Percentiles rank a stretch among this genome's conserved stretches.
Evolutionary conservation across 768 basidiomycete genomes (phyloP).

Genomic region (Lactarius hengduanensis): DNA sequence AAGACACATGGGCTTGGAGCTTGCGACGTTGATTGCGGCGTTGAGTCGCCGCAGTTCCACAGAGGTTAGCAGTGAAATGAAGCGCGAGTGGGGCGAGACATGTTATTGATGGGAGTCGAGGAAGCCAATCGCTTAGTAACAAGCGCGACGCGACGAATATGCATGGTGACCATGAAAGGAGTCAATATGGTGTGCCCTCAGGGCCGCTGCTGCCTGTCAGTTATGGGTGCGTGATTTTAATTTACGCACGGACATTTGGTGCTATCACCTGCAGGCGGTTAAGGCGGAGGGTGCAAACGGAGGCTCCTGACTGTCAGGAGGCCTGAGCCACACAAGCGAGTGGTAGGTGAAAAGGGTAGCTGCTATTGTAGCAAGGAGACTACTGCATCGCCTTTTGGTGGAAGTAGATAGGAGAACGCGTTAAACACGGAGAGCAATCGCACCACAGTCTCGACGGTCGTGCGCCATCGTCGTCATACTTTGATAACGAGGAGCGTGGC

Average conservation of each 20-base stretch:
- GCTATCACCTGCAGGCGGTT: slow-evolving; percentile 28
- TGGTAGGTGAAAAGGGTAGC: slow-evolving; percentile 12
- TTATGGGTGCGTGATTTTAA: slow-evolving; percentile 24
- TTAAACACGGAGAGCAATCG: slow-evolving; percentile 12
- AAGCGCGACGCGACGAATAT: slow-evolving; percentile 26
- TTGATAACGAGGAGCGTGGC: slow-evolving; percentile 25
- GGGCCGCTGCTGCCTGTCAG: slow-evolving; percentile 23
- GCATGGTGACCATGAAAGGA: slow-evolving; percentile 27
- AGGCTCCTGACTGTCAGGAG: slow-evolving; percentile 26
- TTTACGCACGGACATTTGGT: slow-evolving; percentile 25
- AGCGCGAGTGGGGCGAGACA: slow-evolving; percentile 20
- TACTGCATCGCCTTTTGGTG: slow-evolving; percentile 13
- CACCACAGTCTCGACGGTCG: slow-evolving; percentile 16
- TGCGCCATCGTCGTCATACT: slow-evolving; percentile 23
- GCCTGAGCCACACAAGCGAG: slow-evolving; percentile 14
- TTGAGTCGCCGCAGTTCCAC: slow-evolving; percentile 18
- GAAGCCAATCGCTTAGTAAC: slow-evolving; percentile 26
- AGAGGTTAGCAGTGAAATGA: slow-evolving; percentile 15
- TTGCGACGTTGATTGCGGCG: slow-evolving; percentile 21
- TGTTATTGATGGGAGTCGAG: slow-evolving; percentile 8
- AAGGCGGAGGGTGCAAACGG: slow-evolving; percentile 12
- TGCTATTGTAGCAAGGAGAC: slow-evolving; percentile 5
- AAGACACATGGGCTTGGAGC: slow-evolving; percentile 4
- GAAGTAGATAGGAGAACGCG: slow-evolving; percentile 24
- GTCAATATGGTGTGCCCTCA: slow-evolving; percentile 18